Evolutionary conservation across 352 stramenopile genomes (phyloP).

Genomic region (Phytophthora pini): DNA sequence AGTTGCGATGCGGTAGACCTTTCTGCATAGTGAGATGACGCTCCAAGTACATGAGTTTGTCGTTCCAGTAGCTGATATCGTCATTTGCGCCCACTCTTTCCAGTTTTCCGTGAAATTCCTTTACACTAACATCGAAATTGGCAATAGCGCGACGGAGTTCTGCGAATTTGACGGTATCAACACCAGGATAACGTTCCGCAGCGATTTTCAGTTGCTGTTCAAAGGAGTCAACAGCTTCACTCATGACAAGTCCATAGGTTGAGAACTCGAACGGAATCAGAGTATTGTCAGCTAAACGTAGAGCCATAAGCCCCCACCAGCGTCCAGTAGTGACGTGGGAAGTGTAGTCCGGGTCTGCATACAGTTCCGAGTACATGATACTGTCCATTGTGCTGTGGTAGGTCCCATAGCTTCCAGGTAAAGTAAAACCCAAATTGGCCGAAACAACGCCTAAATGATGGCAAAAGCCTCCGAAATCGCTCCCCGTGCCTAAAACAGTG

Average conservation of each 20-base stretch:
- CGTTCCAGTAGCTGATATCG: conserved; percentile 41
- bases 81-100: conserved; percentile 2
- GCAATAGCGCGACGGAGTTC: conserved; percentile 41
- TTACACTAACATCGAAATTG: conserved; percentile 38
- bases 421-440: conserved; percentile 66
- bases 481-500: conserved; percentile 56
- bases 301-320: conserved; percentile 60
- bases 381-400: conserved; percentile 90
- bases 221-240: conserved; percentile 37
- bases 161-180: conserved; percentile 36
- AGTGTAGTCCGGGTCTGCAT: conserved; percentile 53
- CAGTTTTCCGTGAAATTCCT: conserved; percentile 35
- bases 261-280: conserved; percentile 70
- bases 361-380: conserved; percentile 70
- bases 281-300: conserved; percentile 53
- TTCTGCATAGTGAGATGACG: conserved; percentile 45
- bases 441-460: conserved; percentile 82
- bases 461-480: conserved; percentile 80
- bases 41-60: conserved; percentile 60
- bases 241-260: conserved; percentile 59
- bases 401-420: conserved; percentile 55
- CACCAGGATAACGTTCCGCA: conserved; percentile 16
- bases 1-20: conserved; percentile 56
- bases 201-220: conserved; percentile 25
- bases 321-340: conserved; percentile 50